These are phyloP conservation scores for Auricularia cornea DNA, from an alignment of 768 basidiomycete species.

Conservation along the genomic window DNA sequence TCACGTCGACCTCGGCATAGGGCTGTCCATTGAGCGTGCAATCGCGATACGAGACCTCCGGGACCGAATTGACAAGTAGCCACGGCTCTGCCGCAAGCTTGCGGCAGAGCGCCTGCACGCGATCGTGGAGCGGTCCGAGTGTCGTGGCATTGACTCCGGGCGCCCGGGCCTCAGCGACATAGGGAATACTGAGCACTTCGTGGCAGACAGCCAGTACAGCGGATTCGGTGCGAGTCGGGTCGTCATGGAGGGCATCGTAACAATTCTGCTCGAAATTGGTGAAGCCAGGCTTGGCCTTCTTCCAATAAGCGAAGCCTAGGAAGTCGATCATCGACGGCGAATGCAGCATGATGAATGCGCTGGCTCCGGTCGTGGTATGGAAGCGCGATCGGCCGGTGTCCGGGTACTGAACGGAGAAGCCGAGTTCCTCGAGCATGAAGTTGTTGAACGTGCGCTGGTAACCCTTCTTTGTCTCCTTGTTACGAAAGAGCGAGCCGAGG, in stretches of 20 bases:
- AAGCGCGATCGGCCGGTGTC: constrained; percentile 30
- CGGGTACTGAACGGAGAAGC: constrained; percentile 20
- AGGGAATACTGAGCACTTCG: neutral
- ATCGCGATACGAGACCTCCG: no score
- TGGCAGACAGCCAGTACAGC: neutral
- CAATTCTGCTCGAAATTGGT: constrained; percentile 32
- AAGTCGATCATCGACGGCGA: constrained; percentile 17
- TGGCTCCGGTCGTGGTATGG: constrained; percentile 23
- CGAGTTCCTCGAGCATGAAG: constrained; percentile 17
- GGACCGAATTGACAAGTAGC: no score
- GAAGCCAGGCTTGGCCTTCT: constrained; percentile 20
- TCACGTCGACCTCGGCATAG: no score
- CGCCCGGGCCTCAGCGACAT: neutral
- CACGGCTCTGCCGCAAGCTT: no score
- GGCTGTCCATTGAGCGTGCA: no score
- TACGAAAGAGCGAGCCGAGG: neutral
- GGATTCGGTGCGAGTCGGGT: neutral
- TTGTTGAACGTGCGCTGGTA: constrained; percentile 22
- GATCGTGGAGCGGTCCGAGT: no score
- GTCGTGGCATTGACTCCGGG: no score
- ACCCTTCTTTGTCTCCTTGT: neutral
- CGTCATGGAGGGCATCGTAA: constrained; percentile 15
- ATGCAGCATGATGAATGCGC: constrained; percentile 18
- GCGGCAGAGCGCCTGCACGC: no score
- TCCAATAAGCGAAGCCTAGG: constrained; percentile 19